Evolutionary conservation across 1,284 basidiomycete species (phyloP).

Genomic region (Naganishia sp.): DNA sequence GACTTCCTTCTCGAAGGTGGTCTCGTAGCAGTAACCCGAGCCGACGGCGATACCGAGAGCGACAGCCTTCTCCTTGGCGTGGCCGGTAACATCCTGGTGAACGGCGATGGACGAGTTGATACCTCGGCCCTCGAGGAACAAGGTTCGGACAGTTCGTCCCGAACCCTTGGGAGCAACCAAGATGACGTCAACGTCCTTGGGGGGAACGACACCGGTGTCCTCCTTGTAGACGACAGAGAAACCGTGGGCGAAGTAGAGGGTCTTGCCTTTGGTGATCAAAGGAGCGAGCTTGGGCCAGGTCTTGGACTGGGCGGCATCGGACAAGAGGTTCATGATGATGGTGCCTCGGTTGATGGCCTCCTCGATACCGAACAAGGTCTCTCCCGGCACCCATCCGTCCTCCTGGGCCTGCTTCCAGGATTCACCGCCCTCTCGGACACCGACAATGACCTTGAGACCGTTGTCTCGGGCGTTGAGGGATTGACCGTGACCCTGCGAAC

Average conservation of each 20-base stretch:
- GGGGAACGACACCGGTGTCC: conserved; percentile 90
- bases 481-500: conserved; percentile 96
- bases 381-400: conserved; percentile 98
- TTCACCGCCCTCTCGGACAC: conserved; percentile 95
- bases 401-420: conserved; percentile 90
- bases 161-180: conserved; percentile 99
- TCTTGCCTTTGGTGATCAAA: conserved; percentile 98
- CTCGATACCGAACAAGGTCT: conserved; percentile 97
- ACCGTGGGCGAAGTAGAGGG: conserved; percentile 99
- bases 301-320: conserved; percentile 95
- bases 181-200: conserved; percentile 95
- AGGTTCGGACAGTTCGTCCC: conserved; percentile 96
- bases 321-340: conserved; percentile 99
- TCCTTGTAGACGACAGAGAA: conserved; percentile 99
- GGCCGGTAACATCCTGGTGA: conserved; percentile 84
- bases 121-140: conserved; percentile 98
- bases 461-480: conserved; percentile 99
- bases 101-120: conserved; percentile 58
- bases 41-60: conserved; percentile 94
- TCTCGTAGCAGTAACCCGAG: conserved; percentile 96
- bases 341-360: conserved; percentile 95
- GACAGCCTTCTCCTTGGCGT: conserved; percentile 95
- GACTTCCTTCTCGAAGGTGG: conserved; percentile 67
- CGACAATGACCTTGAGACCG: conserved; percentile 96
- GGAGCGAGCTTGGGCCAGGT: conserved; percentile 88